phyloP scores from a whole-genome alignment of 179 eudicot genomes.

The Patellifolia procumbens region DNA sequence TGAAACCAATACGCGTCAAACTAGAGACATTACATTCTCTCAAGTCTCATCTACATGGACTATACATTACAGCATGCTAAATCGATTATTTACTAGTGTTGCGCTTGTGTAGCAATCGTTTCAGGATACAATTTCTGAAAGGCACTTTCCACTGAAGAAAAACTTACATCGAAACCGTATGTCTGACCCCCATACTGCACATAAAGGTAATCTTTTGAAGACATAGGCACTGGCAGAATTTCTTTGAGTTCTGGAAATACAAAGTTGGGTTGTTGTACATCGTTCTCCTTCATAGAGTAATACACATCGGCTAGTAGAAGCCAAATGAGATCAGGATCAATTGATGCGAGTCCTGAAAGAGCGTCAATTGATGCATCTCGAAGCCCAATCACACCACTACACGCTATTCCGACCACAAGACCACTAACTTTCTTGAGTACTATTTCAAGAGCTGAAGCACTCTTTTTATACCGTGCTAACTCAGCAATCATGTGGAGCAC shows the following conservation, averaged over 20 bases:
- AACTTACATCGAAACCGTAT: constrained; percentile 75
- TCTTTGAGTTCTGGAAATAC: constrained; percentile 52
- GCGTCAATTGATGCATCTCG: constrained; percentile 70
- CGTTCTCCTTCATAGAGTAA: constrained; percentile 52
- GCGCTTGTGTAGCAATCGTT: constrained; percentile 17
- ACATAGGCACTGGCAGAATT: constrained; percentile 54
- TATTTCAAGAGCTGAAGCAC: constrained; percentile 67
- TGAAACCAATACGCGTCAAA: too few relatives aligned
- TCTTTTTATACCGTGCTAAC: constrained; percentile 63
- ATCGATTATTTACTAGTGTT: background rate
- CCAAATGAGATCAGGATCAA: constrained; percentile 95
- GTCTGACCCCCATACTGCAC: constrained; percentile 87
- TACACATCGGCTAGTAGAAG: constrained; percentile 82
- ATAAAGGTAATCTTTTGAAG: constrained; percentile 60
- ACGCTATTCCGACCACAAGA: constrained; percentile 76
- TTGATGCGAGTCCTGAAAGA: constrained; percentile 60
- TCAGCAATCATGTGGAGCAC: constrained; percentile 80
- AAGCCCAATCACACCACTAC: constrained; percentile 75
- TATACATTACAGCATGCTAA: too few relatives aligned
- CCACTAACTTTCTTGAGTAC: constrained; percentile 88
- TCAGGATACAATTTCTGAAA: constrained; percentile 54
- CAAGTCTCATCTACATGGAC: too few relatives aligned
- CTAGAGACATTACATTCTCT: too few relatives aligned
- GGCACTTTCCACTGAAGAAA: constrained; percentile 56
- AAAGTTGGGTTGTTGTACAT: constrained; percentile 39